Evolutionary conservation across 352 stramenopile genomes (phyloP).

Genomic region (Globisporangium nagaii): DNA sequence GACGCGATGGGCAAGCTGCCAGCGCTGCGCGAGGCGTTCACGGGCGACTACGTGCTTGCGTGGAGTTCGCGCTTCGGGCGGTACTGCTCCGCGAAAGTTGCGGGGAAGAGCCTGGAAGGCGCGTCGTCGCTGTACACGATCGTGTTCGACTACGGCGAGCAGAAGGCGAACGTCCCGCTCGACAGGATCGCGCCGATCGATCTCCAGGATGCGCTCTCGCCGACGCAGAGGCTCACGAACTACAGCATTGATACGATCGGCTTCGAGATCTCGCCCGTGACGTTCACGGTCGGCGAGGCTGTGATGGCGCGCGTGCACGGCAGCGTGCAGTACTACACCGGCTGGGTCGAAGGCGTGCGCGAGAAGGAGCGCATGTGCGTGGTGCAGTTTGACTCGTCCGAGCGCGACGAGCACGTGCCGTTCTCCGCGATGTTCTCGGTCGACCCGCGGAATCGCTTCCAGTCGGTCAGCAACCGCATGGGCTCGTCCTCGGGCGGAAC

Average conservation of each 20-base stretch:
- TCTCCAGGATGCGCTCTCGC: conserved; percentile 43
- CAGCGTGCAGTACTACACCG: conserved; percentile 54
- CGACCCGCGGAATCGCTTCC: conserved; percentile 39
- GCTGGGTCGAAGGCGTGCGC: conserved; percentile 42
- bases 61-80: conserved; percentile 71
- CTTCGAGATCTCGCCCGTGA: conserved; percentile 54
- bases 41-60: conserved; percentile 55
- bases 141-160: conserved; percentile 71
- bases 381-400: conserved; percentile 71
- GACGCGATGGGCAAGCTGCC: conserved; percentile 11
- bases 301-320: conserved; percentile 58
- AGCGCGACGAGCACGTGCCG: conserved; percentile 48
- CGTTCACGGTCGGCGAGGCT: conserved; percentile 46
- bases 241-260: conserved; percentile 75
- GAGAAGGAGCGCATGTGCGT: conserved; percentile 54
- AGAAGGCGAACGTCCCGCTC: conserved; percentile 36
- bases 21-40: conserved; percentile 13
- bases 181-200: conserved; percentile 54
- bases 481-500: conserved; percentile 35
- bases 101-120: conserved; percentile 20
- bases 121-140: conserved; percentile 35
- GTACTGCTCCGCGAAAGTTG: conserved; percentile 56
- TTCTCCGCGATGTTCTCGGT: conserved; percentile 71
- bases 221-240: conserved; percentile 65
- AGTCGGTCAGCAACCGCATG: conserved; percentile 26